Evolutionary conservation across 352 stramenopile species (phyloP).

Genomic region (Globisporangium spiculum): DNA sequence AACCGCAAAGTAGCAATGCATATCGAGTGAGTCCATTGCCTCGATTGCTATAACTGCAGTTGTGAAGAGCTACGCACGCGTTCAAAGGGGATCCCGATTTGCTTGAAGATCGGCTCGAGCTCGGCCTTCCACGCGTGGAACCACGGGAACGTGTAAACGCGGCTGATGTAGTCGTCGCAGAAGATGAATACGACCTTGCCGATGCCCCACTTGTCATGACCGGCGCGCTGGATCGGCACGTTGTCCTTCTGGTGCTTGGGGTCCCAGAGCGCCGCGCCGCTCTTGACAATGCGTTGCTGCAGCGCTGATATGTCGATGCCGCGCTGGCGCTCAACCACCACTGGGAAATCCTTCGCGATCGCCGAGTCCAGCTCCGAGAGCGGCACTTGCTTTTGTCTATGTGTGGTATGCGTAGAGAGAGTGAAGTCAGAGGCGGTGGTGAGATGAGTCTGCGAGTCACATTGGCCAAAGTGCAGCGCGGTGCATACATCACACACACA

Average conservation of each 20-base stretch:
- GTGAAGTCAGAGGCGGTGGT: no score
- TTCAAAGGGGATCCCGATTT: slow-evolving; percentile 81
- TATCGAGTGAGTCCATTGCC: not conserved
- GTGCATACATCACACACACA: no score
- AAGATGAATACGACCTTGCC: slow-evolving; percentile 98
- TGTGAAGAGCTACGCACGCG: slow-evolving; percentile 17
- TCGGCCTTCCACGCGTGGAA: slow-evolving; percentile 83
- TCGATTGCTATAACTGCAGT: no score
- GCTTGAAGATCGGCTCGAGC: slow-evolving; percentile 86
- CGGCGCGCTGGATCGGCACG: slow-evolving; percentile 90
- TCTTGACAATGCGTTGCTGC: slow-evolving; percentile 52
- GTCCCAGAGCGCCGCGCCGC: slow-evolving; percentile 59
- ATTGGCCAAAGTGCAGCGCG: no score
- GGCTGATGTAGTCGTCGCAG: slow-evolving; percentile 97
- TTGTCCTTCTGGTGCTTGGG: slow-evolving; percentile 76
- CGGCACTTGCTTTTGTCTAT: slow-evolving; percentile 66
- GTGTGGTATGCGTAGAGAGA: no score
- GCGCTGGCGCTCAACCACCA: slow-evolving; percentile 59
- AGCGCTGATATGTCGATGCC: slow-evolving; percentile 63
- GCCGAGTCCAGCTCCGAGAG: slow-evolving; percentile 48
- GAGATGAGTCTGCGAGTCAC: no score
- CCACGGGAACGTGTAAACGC: slow-evolving; percentile 95
- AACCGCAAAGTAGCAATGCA: not conserved
- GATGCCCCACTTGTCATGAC: slow-evolving; percentile 98
- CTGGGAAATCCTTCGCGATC: slow-evolving; percentile 34